Conservation (phyloP, 345 rosid genomes). For the Hypericum perforatum region DNA sequence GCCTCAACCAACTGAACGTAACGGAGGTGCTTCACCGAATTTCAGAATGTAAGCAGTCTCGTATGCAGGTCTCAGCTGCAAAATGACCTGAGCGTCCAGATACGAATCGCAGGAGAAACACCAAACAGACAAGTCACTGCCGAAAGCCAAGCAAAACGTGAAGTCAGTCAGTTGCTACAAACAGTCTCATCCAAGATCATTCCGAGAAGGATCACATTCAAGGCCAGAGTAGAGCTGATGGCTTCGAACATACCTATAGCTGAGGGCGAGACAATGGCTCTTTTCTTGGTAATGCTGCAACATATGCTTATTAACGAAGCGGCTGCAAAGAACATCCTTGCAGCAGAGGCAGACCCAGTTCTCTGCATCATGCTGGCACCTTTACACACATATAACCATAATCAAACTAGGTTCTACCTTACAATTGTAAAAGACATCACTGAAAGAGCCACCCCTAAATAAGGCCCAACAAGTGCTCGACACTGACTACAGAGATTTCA, state of each 20-base stretch:
- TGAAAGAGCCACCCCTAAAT: too few species aligned
- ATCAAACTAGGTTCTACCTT: not conserved
- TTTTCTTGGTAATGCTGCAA: slow-evolving; percentile 56
- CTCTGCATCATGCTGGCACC: slow-evolving; percentile 76
- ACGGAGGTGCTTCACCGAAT: slow-evolving; percentile 73
- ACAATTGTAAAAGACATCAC: too few species aligned
- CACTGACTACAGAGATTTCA: too few species aligned
- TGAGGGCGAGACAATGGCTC: slow-evolving; percentile 58
- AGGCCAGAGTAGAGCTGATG: not conserved
- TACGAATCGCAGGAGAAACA: slow-evolving; percentile 78
- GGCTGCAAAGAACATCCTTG: slow-evolving; percentile 82
- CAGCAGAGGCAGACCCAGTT: slow-evolving; percentile 83
- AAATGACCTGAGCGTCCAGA: slow-evolving; percentile 57
- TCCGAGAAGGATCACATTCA: too few species aligned
- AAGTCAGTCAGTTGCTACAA: not conserved
- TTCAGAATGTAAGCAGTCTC: slow-evolving; percentile 68
- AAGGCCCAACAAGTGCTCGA: too few species aligned
- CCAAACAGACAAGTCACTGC: slow-evolving; percentile 86
- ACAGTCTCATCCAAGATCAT: not conserved
- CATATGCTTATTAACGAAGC: slow-evolving; percentile 87
- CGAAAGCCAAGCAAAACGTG: not conserved
- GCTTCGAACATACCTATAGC: slow-evolving; percentile 44
- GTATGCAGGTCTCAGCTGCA: slow-evolving; percentile 49
- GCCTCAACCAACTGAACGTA: slow-evolving; percentile 16
- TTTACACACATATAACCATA: slow-evolving; percentile 7